phyloP scores from a whole-genome alignment of 2,329 filamentous ascomycete species.

The Nemania sp. region DNA sequence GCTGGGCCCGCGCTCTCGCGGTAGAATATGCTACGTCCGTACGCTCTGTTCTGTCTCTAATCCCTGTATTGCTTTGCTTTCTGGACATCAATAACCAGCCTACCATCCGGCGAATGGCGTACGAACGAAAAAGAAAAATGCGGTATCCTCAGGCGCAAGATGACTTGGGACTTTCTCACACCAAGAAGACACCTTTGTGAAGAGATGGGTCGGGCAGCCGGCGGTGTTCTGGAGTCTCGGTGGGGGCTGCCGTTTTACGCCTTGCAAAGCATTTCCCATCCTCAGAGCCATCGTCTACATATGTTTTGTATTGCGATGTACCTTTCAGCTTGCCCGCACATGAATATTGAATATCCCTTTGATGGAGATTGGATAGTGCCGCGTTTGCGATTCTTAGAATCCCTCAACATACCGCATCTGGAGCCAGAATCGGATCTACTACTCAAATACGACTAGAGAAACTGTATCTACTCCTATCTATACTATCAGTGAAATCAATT shows the following conservation, averaged over 20 bases:
- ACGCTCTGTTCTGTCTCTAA: slow-evolving; percentile 33
- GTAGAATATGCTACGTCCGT: slow-evolving; percentile 30
- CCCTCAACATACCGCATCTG: slow-evolving; percentile 18
- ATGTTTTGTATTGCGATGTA: slow-evolving; percentile 28
- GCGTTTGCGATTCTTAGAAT: neutral
- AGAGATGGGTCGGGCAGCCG: slow-evolving; percentile 35
- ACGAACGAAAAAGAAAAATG: slow-evolving; percentile 43
- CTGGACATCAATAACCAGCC: slow-evolving; percentile 38
- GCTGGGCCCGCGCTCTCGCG: slow-evolving; percentile 21
- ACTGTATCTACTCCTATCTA: slow-evolving; percentile 18
- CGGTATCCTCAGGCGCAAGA: slow-evolving; percentile 41
- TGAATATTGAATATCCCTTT: slow-evolving; percentile 26
- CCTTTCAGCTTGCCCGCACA: slow-evolving; percentile 23
- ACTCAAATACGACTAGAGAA: slow-evolving; percentile 23
- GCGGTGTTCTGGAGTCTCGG: slow-evolving; percentile 38
- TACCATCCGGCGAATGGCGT: slow-evolving; percentile 47
- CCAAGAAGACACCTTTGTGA: slow-evolving; percentile 34
- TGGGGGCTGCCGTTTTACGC: slow-evolving; percentile 29
- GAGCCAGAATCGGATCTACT: slow-evolving; percentile 19
- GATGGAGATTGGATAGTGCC: slow-evolving; percentile 28
- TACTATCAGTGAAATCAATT: slow-evolving; percentile 19
- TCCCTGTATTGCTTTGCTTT: slow-evolving; percentile 37
- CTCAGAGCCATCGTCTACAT: slow-evolving; percentile 21
- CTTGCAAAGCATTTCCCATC: slow-evolving; percentile 30
- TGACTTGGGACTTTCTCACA: slow-evolving; percentile 35